These are phyloP conservation scores for Lumnitzera racemosa DNA, from an alignment of 345 rosid species.

Conservation along the genomic window DNA sequence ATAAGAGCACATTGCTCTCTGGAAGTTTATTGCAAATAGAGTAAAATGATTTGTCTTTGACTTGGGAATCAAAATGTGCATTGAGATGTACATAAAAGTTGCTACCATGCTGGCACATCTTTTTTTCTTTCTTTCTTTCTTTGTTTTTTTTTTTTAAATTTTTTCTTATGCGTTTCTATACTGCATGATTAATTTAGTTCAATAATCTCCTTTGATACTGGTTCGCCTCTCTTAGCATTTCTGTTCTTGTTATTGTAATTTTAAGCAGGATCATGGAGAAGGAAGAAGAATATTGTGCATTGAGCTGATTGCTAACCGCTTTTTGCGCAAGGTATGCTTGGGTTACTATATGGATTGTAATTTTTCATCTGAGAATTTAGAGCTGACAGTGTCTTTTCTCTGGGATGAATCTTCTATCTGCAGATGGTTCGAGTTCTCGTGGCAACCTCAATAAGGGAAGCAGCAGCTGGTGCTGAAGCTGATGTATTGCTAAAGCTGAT, in stretches of 20 bases:
- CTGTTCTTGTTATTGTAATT: slow-evolving; percentile 3
- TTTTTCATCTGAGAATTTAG: neutral
- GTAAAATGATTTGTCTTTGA: too few relatives aligned
- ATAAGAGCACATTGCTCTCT: too few relatives aligned
- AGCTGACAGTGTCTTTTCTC: neutral
- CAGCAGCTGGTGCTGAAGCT: slow-evolving; percentile 80
- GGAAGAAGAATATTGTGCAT: slow-evolving; percentile 69
- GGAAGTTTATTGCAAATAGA: too few relatives aligned
- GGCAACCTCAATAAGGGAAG: slow-evolving; percentile 85
- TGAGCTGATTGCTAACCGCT: slow-evolving; percentile 86
- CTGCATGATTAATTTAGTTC: neutral
- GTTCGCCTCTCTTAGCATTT: neutral
- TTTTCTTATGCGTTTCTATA: neutral
- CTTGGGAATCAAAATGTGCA: too few relatives aligned
- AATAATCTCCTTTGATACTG: neutral
- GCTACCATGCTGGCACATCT: too few relatives aligned
- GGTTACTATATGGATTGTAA: neutral
- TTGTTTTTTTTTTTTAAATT: too few relatives aligned
- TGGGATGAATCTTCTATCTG: neutral
- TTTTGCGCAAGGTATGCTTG: slow-evolving; percentile 69
- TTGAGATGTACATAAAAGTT: too few relatives aligned
- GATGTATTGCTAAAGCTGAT: slow-evolving; percentile 60
- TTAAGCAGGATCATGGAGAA: slow-evolving; percentile 34
- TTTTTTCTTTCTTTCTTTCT: neutral
- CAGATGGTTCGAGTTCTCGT: slow-evolving; percentile 95